Evolutionary conservation across 495 filamentous ascomycete genomes (phyloP).

Genomic region (Lophiostoma macrostomum): DNA sequence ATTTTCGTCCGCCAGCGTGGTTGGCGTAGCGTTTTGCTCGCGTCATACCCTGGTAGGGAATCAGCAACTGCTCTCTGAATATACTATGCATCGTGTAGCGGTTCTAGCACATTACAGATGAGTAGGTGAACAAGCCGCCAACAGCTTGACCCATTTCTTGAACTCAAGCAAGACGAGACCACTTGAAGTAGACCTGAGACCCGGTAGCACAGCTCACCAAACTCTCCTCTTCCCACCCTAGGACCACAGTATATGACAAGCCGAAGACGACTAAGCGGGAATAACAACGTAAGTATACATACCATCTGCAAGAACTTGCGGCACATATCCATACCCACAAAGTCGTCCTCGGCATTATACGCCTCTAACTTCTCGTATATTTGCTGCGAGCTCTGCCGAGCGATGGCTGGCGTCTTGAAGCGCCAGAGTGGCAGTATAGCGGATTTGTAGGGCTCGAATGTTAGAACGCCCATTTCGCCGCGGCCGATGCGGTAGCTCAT

Average conservation of each 20-base stretch:
- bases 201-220: too few relatives aligned
- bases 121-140: too few relatives aligned
- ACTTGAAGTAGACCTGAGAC: too few relatives aligned
- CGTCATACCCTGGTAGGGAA: slow-evolving; percentile 50
- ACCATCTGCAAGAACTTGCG: slow-evolving; percentile 55
- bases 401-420: slow-evolving; percentile 48
- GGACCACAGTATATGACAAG: too few relatives aligned
- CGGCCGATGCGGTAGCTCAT: slow-evolving; percentile 53
- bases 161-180: too few relatives aligned
- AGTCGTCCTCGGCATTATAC: slow-evolving; percentile 46
- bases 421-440: slow-evolving; percentile 50
- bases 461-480: slow-evolving; percentile 53
- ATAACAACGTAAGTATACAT: background rate
- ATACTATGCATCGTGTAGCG: too few relatives aligned
- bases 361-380: slow-evolving; percentile 45
- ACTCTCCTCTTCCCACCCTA: too few relatives aligned
- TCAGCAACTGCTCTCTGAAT: too few relatives aligned
- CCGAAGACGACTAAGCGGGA: background rate
- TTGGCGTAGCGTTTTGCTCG: slow-evolving; percentile 51
- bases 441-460: slow-evolving; percentile 55
- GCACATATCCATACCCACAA: slow-evolving; percentile 54
- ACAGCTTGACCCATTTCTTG: too few relatives aligned
- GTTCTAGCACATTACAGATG: too few relatives aligned
- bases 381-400: slow-evolving; percentile 38
- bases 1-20: slow-evolving; percentile 50